Percentiles rank a stretch among this genome's conserved stretches.
Conservation (phyloP, 2,329 filamentous ascomycete species). For the Rutstroemia sp. region DNA sequence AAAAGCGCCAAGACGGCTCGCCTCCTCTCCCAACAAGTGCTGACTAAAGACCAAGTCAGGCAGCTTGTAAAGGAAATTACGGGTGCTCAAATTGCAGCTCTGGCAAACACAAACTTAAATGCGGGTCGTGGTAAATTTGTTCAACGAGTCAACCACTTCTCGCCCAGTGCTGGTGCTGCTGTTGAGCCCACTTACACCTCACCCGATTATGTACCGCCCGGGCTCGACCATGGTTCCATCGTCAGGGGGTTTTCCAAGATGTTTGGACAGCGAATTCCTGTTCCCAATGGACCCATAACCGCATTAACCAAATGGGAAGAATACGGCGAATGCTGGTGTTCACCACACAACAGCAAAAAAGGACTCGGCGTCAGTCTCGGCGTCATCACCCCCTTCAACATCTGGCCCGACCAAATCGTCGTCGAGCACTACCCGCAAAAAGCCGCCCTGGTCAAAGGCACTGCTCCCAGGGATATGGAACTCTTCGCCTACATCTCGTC, state of each 20-base stretch:
- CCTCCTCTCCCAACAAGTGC: slow-evolving; percentile 11
- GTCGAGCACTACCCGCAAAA: slow-evolving; percentile 62
- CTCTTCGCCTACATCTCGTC: slow-evolving; percentile 57
- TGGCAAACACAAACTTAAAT: slow-evolving; percentile 22
- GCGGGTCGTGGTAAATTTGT: slow-evolving; percentile 11
- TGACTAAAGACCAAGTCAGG: slow-evolving; percentile 15
- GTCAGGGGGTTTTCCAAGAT: slow-evolving; percentile 11
- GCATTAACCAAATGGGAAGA: slow-evolving; percentile 69
- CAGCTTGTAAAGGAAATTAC: slow-evolving; percentile 14
- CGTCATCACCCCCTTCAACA: slow-evolving; percentile 48
- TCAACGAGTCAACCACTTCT: slow-evolving; percentile 65
- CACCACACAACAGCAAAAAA: slow-evolving; percentile 37
- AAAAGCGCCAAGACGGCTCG: slow-evolving; percentile 6
- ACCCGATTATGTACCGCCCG: slow-evolving; percentile 22
- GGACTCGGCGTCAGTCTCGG: slow-evolving; percentile 54
- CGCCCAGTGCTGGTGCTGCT: slow-evolving; percentile 54
- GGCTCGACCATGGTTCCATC: slow-evolving; percentile 9
- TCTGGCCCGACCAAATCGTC: slow-evolving; percentile 62
- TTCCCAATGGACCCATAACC: slow-evolving; percentile 35
- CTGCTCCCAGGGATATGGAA: slow-evolving; percentile 62
- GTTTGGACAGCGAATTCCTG: slow-evolving; percentile 18
- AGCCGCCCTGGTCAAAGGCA: slow-evolving; percentile 52
- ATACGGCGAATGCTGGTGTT: slow-evolving; percentile 84
- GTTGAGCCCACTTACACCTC: slow-evolving; percentile 57
- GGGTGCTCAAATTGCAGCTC: slow-evolving; percentile 22